Evolutionary conservation across 257 asterid species (phyloP).

Genomic region (Solanum pimpinellifolium): DNA sequence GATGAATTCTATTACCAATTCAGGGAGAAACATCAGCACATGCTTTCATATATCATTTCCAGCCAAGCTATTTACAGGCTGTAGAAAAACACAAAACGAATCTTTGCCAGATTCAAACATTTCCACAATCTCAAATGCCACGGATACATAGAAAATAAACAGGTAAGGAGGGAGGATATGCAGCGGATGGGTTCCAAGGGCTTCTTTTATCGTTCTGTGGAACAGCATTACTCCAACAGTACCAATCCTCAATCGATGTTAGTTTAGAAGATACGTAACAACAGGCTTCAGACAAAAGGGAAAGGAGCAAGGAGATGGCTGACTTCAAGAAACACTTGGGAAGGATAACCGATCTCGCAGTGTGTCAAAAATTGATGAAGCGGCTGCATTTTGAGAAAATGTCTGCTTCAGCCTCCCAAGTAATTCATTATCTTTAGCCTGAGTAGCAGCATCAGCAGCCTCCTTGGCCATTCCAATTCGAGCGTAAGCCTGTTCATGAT

Average conservation of each 20-base stretch:
- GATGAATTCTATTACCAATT: not conserved
- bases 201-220: not conserved
- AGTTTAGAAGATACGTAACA: not conserved
- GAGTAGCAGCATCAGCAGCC: slow-evolving; percentile 91
- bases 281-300: not conserved
- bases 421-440: slow-evolving; percentile 82
- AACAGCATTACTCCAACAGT: not conserved
- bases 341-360: slow-evolving; percentile 74
- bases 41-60: not conserved
- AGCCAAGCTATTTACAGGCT: not conserved
- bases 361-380: slow-evolving; percentile 65
- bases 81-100: not conserved
- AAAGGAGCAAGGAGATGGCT: not conserved
- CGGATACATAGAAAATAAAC: not conserved
- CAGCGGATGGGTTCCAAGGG: not conserved
- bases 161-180: not conserved
- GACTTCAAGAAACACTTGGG: slow-evolving; percentile 56
- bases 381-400: slow-evolving; percentile 64
- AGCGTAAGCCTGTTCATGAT: slow-evolving; percentile 62
- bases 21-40: not conserved
- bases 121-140: not conserved
- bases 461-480: slow-evolving; percentile 93
- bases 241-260: not conserved
- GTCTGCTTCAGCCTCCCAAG: slow-evolving; percentile 61
- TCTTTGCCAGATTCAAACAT: not conserved